Evolutionary conservation across 1,284 basidiomycete genomes (phyloP), one percentile per base, ranked within the genome.

Genomic region (Vanrija sp.): DNA sequence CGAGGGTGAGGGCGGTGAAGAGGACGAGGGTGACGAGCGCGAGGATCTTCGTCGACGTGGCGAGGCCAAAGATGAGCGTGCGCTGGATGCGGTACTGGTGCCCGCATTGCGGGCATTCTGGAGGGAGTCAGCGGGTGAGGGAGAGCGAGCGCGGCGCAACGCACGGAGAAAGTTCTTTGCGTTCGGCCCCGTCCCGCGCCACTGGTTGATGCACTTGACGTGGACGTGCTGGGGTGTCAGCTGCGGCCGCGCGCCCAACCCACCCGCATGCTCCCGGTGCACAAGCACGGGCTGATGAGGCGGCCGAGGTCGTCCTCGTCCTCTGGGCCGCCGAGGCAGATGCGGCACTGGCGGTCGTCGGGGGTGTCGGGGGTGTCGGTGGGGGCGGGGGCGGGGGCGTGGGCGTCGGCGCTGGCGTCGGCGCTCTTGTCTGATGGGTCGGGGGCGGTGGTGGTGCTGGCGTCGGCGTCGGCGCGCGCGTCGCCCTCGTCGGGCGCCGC

Each of bases 261-360:
- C 60, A 72, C 71, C 20, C 74, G 54, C 68, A 76, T 71, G 37
- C 63, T 69, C 1, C 74, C 74, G 9, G 67, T 51, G 51, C 74
- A 76, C 6, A 76, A 57, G 57, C 74, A 76, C n/a, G 74, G 74
- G 15, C 65, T 68, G 46, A 76, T 75, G 60, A 76, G 50, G 16
- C 68, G 63, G 2, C 74, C 74, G 38, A 70, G 24, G 9, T 63
- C 60, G 5, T 45, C 57, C 49, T 72, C 69, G 35, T 76, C 73
- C 42, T 74, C 72, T 15, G 46, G 49, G 3, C 72, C 71, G 3
- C 61, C 56, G 25, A 76, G 70, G 47, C 74, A 76, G 48, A 76
- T 76, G 41, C 74, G 53, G 57, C 74, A 76, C 45, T 69, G 65
- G 36, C 62, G 50, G n/a, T 73, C 68, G 42, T 69, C 68, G 16